Evolutionary conservation across 2,329 filamentous ascomycete species (phyloP), one percentile per base, ranked within the genome.

Genomic region (Colletotrichum cordylinicola): DNA sequence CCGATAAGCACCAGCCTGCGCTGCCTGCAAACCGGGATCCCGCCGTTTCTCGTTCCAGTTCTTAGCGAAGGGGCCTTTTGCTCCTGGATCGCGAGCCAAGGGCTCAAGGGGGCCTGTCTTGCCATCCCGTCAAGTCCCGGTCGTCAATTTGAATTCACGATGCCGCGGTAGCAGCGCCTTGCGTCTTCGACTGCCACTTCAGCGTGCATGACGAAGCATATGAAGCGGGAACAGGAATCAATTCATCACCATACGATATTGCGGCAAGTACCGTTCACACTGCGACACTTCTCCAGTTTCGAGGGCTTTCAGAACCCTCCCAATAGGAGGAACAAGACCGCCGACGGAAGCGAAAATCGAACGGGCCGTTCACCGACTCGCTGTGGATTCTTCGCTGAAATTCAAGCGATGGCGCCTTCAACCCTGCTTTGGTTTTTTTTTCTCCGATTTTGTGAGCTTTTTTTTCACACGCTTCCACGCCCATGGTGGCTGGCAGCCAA

Each of bases 351-450:
- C 33, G 43, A 66, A 60, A 58, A 60, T 35, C 39, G 15, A 75
- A 68, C 48, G 58, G 70, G 35, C 21, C 58, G 39, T 31, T 75
- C 73, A 75, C 70, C 73, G 73, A 75, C 70, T 65, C 43, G 21
- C 56, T 61, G 67, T 52, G 35, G 60, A 39, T 64, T 73, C 48
- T 60, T 73, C 64, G 64, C 73, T 73, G 73, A 75, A 75, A 73
- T 73, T 75, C 67, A 52, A 70, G 35, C 33, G 35, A 68, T 75
- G 70, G 73, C 70, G 73, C 64, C 73, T 73, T 73, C 62, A 69
- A 73, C 73, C 73, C 70, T 75, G 73, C 33, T 69, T 56, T 21
- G 43, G 43, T 13, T 21, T 48, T 43, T 52, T 55, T 48, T 21
- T 8, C 43, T 73, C 70, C 70, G 48, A 69, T 27, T 75, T n/a